Evolutionary conservation across 768 basidiomycete genomes (phyloP).

Genomic region (Serpula lacrymans): DNA sequence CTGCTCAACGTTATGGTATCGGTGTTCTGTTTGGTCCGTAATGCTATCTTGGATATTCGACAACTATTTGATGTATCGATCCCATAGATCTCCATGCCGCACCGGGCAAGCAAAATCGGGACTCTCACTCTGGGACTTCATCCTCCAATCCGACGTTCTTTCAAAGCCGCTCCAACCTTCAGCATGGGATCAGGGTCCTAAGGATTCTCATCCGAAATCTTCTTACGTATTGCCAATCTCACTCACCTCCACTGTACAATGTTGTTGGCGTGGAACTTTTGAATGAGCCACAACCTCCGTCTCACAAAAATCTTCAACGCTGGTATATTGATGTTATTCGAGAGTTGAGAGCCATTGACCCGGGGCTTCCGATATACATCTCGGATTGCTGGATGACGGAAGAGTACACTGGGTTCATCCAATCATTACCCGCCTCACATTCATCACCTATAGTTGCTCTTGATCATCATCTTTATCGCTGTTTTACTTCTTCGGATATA

Average conservation of each 20-base stretch:
- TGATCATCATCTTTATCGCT: conserved; percentile 84
- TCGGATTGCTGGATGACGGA: conserved; percentile 74
- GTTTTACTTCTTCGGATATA: conserved; percentile 64
- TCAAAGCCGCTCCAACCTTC: conserved; percentile 37
- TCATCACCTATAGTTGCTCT: conserved; percentile 48
- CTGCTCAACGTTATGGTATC: conserved; percentile 54
- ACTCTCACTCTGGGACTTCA: conserved; percentile 64
- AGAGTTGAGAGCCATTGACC: conserved; percentile 47
- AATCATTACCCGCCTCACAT: conserved; percentile 23
- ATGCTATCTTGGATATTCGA: not conserved
- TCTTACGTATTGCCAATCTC: conserved; percentile 48
- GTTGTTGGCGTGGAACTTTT: conserved; percentile 56
- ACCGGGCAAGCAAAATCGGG: conserved; percentile 71
- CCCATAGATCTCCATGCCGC: conserved; percentile 67
- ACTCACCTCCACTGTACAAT: conserved; percentile 37
- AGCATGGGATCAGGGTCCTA: conserved; percentile 48
- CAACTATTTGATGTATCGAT: conserved; percentile 14
- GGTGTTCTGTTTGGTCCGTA: conserved; percentile 68
- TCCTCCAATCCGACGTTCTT: conserved; percentile 48
- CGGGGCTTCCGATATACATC: conserved; percentile 65
- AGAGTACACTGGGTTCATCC: conserved; percentile 56
- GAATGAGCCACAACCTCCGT: conserved; percentile 55
- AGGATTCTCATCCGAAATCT: conserved; percentile 35
- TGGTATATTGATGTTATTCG: conserved; percentile 65
- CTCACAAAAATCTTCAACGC: conserved; percentile 45